A percentile compares a stretch with the other conserved stretches of the same genome.
phyloP scores from a whole-genome alignment of 345 rosid genomes.

The Brassica napus region DNA sequence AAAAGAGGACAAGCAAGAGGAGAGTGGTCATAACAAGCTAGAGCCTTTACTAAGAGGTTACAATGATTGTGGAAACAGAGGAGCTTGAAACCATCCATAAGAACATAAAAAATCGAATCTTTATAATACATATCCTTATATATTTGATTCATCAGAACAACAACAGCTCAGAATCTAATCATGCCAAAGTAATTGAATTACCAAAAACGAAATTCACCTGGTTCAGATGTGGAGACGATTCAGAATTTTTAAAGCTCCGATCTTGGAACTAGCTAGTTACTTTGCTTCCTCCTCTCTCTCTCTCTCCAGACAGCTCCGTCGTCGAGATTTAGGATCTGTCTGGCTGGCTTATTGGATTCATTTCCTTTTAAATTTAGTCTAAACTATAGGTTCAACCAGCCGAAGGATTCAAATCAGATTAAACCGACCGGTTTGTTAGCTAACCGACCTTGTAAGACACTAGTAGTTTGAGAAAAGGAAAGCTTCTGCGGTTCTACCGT shows the following conservation, averaged over 20 bases:
- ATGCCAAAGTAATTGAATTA: neutral
- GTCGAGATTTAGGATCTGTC: constrained; percentile 31
- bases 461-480: neutral
- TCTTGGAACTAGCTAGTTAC: constrained; percentile 7
- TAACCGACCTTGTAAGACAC: neutral
- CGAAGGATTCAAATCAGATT: neutral
- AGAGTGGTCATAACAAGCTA: neutral
- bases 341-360: neutral
- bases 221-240: constrained; percentile 13
- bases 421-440: constrained; percentile 10
- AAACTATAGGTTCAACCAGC: neutral
- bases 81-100: neutral
- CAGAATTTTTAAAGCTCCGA: constrained; percentile 16
- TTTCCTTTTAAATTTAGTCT: neutral
- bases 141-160: neutral
- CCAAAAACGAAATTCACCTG: constrained; percentile 17
- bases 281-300: constrained; percentile 16
- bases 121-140: neutral
- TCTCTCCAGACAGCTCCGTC: constrained; percentile 5
- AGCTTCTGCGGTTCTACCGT: neutral
- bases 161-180: neutral
- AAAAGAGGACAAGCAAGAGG: neutral
- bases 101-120: constrained; percentile 8
- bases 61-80: neutral
- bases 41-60: neutral